Base-by-base conservation (phyloP, 768 basidiomycete species). In the Symmetrospora coprosmae region DNA sequence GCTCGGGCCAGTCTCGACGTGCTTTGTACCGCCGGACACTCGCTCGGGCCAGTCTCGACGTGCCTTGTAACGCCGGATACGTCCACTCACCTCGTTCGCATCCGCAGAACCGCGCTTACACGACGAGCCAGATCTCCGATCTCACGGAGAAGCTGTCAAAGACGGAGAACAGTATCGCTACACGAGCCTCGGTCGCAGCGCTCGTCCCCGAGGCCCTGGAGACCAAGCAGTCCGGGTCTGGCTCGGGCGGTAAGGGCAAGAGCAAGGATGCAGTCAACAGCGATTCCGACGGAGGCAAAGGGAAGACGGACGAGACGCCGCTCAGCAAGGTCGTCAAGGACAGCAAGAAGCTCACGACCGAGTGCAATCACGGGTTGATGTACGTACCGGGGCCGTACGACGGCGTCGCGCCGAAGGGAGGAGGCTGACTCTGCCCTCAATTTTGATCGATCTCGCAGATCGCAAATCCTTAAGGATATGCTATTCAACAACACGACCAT, bases 261-360 rank as follows among this genome's bases (percentile, higher is more conserved):
- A 68, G 49, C 8, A 69, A 67, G 50, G 58, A 62, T n/a, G 62
- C 49, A 21, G 61, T 55, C 4, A 41, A 47, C 1, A 19, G 49
- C 21, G 52, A 31, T 39, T 38, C 61, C 51, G 55, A 19, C 62
- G 74, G 70, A 75, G 76, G 65, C 80, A 82, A 21, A 82, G 82
- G 53, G 82, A 83, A 77, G 85, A 87, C n/a, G 76, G 87, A 90
- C 65, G 87, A 90, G 52, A 89, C 83, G 58, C 82, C 86, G 64
- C 76, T 97, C 25, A 78, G 79, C 17, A 91, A 90, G 77, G 83
- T 83, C n/a, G 86, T 91, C 27, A 84, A 82, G 72, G 92, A 99
- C 70, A 84, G 87, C 88, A 43, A 41, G 21, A 52, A 52, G 56
- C 25, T 53, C 33, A 51, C 39, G 19, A 21, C 34, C 27, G 60